Base-by-base conservation (phyloP, 176 grass and related monocot species). In the Miscanthus lutarioriparius region DNA sequence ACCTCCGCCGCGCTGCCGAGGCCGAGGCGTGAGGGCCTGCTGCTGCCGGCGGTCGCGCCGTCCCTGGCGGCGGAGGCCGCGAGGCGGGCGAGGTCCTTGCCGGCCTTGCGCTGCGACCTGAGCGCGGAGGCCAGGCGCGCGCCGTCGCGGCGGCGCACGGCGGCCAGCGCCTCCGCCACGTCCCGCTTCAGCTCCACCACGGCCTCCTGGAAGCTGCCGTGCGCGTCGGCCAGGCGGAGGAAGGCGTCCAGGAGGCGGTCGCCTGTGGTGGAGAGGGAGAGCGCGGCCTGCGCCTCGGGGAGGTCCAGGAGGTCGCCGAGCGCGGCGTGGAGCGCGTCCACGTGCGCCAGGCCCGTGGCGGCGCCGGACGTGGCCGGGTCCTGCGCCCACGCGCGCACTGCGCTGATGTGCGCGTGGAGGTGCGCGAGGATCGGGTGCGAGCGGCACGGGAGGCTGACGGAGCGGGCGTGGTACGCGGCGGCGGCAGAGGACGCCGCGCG, bases 221-320 rank as follows among this genome's bases (percentile, higher is more conserved):
- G 86, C 7, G 93, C 85, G 80, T 95, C 95, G 39, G 89, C 88
- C 15, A 97, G 88, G 72, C 68, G 64, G 76, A 97, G 92, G 74
- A 93, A 94, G 36, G 84, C 75, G 67, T 92, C 95, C 2, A 97
- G 90, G 25, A 95, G 76, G 35, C 79, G 81, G 64, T 97, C 90
- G 47, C 20, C 68, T 3, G 32, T 41, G 25, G 76, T 47, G 22
- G 48, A 63, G 80, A 93, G 59, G 1, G 58, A 45, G 72, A 94
- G 65, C 10, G 70, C 75, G 26, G 72, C 88, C 83, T 90, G 88
- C 6, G 86, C 87, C 56, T 89, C 86, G 25, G 77, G 80, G 10
- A 93, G 84, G 56, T 75, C 53, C 6, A 93, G 79, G 1, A 95
- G 89, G 25, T 91, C 88, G 69, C 35, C 79, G 11, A 95, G 79